These are phyloP conservation scores for Fusarium mexicanum DNA, from an alignment of 2,329 filamentous ascomycete species.

Conservation along the genomic window DNA sequence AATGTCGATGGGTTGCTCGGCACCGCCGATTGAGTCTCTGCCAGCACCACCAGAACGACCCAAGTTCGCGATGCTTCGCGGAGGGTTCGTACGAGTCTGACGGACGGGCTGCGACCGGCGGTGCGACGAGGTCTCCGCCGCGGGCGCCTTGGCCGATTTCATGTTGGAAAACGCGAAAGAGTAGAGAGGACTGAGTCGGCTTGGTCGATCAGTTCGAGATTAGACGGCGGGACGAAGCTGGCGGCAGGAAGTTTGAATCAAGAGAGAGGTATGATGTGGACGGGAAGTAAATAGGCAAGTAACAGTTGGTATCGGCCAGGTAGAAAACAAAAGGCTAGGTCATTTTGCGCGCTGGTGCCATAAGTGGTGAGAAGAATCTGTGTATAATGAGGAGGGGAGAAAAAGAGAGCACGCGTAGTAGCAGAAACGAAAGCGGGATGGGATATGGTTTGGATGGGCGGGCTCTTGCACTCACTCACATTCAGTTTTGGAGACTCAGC, in stretches of 20 bases:
- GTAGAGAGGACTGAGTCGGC: conserved; percentile 29
- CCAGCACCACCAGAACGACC: conserved; percentile 54
- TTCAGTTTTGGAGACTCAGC: conserved; percentile 41
- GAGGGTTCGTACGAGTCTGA: conserved; percentile 72
- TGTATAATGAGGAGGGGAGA: conserved; percentile 35
- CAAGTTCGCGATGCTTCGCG: conserved; percentile 61
- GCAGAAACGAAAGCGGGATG: conserved; percentile 35
- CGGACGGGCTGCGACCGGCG: conserved; percentile 72
- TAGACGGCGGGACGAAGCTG: conserved; percentile 35
- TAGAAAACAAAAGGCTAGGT: conserved; percentile 33
- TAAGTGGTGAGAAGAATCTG: conserved; percentile 27
- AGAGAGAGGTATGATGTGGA: conserved; percentile 19
- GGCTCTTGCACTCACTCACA: conserved; percentile 27
- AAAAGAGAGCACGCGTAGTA: conserved; percentile 39
- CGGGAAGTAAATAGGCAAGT: conserved; percentile 19
- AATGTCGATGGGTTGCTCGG: conserved; percentile 71
- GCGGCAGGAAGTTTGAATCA: conserved; percentile 25
- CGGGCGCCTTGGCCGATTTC: conserved; percentile 64
- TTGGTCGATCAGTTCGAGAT: conserved; percentile 36
- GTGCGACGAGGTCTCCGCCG: conserved; percentile 57
- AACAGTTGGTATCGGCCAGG: conserved; percentile 36
- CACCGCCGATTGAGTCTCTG: conserved; percentile 58
- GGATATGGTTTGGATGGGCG: conserved; percentile 12
- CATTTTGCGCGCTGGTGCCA: conserved; percentile 38
- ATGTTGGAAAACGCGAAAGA: conserved; percentile 50